phyloP scores from a whole-genome alignment of 2,329 filamentous ascomycete genomes.

The Didymella lethalis region DNA sequence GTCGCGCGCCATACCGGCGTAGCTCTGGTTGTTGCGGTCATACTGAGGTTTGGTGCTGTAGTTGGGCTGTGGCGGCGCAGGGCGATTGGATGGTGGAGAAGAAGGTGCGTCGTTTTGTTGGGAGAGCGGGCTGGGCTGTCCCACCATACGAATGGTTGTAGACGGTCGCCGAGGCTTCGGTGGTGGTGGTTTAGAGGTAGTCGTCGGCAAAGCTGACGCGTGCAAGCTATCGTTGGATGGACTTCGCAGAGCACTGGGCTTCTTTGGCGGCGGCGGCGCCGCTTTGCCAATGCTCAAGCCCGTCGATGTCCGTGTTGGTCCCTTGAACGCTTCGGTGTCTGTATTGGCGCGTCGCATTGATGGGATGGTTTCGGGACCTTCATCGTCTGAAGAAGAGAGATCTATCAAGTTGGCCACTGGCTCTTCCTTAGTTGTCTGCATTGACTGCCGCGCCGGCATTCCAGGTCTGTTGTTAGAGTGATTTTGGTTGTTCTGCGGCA shows the following conservation, averaged over 20 bases:
- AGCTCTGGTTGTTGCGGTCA: constrained; percentile 47
- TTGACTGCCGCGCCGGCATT: constrained; percentile 47
- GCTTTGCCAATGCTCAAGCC: constrained; percentile 32
- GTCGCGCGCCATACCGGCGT: constrained; percentile 49
- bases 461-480: constrained; percentile 44
- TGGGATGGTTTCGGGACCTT: constrained; percentile 26
- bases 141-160: constrained; percentile 27
- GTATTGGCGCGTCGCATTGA: constrained; percentile 36
- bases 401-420: constrained; percentile 56
- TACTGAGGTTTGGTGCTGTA: constrained; percentile 32
- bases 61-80: constrained; percentile 36
- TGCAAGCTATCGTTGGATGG: constrained; percentile 39
- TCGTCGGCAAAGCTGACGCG: constrained; percentile 22
- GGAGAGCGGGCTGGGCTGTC: constrained; percentile 39
- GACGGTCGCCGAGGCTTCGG: constrained; percentile 45
- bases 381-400: constrained; percentile 57
- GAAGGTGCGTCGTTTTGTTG: constrained; percentile 32
- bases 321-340: constrained; percentile 30
- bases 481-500: constrained; percentile 48
- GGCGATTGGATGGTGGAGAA: constrained; percentile 45
- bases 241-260: constrained; percentile 51
- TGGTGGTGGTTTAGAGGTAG: constrained; percentile 45
- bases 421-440: constrained; percentile 34
- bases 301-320: constrained; percentile 5
- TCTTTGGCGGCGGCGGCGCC: constrained; percentile 44